Base-by-base conservation (phyloP, 2,329 filamentous ascomycete genomes). In the Fusarium liriodendri region DNA sequence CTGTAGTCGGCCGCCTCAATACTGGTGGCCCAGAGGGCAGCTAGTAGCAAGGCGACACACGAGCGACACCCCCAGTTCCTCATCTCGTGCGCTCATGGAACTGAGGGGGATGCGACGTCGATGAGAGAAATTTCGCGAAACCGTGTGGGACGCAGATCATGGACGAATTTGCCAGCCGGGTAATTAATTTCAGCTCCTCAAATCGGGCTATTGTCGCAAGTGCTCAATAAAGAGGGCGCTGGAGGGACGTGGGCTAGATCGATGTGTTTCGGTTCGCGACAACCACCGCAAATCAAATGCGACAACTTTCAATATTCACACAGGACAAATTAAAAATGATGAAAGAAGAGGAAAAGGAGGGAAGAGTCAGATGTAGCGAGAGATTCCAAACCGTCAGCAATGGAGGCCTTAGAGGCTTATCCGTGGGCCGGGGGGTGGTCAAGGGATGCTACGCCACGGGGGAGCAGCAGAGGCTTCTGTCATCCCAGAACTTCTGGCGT, bases 1-100 rank as follows among this genome's bases (percentile, higher is more conserved):
- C 67, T 82, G 50, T 79, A 76, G 2, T 81, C 79, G 35, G 71
- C 70, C n/a, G 79, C 79, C 29, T 69, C 69, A 29, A 73, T 58
- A 55, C 57, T 64, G 58, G 63, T 66, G 40, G 63, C 69, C 75
- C 70, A 78, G 4, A 79, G 55, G 27, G 70, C 75, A 55, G 59
- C 67, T 52, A 77, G 47, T n/a, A 76, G 35, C 22, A 61, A 70
- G 64, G 58, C 68, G 65, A 72, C 66, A 65, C 66, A 77, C 59
- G 67, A 71, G 61, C 60, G 73, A 61, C 76, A 77, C 66, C 71
- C 66, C 71, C 72, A 72, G 64, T 55, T 64, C 69, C 73, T 76
- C 76, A 78, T 78, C 33, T 64, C 58, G 62, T 38, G 52, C 29
- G 55, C 47, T 40, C 74, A 75, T 75, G 60, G 72, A 75, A 72